Base-by-base conservation (phyloP, 306 rosid species). In the Rosa lucieae region DNA sequence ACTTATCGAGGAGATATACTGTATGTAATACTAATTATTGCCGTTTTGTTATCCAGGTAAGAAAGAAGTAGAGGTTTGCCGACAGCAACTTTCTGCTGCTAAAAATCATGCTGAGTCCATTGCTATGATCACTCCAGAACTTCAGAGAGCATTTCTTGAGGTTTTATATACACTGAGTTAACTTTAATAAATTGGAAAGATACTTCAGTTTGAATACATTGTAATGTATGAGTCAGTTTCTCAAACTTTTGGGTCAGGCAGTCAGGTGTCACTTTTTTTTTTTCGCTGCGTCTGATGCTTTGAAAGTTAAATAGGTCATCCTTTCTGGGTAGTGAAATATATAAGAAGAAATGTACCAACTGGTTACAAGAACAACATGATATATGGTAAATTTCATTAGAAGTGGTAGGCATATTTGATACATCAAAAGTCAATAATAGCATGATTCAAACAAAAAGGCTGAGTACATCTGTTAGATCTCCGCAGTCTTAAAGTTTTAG, bases 131-230 rank as follows among this genome's bases (percentile, higher is more conserved):
- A 95, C 99, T 67, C 86, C 94, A 13, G 90, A 86, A 39, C 88
- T 92, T 20, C 87, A 90, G 87, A 90, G 85, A 86, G 91, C 85
- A 82, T 95, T 95, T 90, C 90, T 91, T 47, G 88, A 95, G 99
- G 99, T 94, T 80, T 84, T 46, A 65, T 29, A 23, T 71, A 20
- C 55, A 46, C 48, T 10, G 67, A 48, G 59, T 66, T 69, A 18
- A 53, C n/a, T 23, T 23, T 66, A 44, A 67, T 71, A 74, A 44
- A 20, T 21, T 49, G 62, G 3, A 70, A 62, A 70, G 14, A 55
- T 53, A 81, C 44, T 14, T 32, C 23, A 42, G 10, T 62, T 48
- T 62, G 12, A 72, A 48, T 58, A 26, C 55, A 15, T 58, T 56
- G n/a, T 47, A 32, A 26, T 49, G 8, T 47, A 20, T 0, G 58